Base-by-base conservation (phyloP, 257 asterid genomes). In the Solanum chiquidenum region DNA sequence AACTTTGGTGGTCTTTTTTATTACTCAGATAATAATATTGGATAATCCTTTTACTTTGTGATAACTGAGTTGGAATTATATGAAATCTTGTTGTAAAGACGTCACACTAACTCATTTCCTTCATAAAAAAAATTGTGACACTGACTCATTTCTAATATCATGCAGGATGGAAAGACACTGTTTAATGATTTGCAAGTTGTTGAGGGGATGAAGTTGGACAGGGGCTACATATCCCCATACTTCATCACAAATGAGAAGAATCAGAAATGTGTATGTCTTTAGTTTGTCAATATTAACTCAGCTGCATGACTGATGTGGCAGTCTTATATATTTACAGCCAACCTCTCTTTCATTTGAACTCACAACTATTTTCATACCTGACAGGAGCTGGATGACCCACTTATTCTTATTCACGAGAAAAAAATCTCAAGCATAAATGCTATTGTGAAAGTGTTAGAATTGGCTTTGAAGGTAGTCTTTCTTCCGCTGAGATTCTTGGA, bases 161-260 rank as follows among this genome's bases (percentile, higher is more conserved):
- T 86, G 88, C 90, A 92, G 94, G 94, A 93, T 75, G 94, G 95
- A 5, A 93, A 91, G 92, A 92, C 96, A 21, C 35, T 92, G 62
- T 25, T 68, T 8, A 93, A 93, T 88, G 95, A 93, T 68, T 84
- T 93, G 87, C 95, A 92, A 89, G 95, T 93, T 55, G 96, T 93
- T 16, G 93, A 93, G 86, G 96, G 96, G 71, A 93, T 93, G 95
- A 92, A 92, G 92, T 88, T 93, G 82, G 95, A 92, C 71, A 88
- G 92, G 87, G 96, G 96, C 66, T 93, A 93, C 84, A 91, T 92
- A 71, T 93, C 96, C 23, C 96, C 96, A 16, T 90, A 93, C 86
- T 93, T 93, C 40, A 88, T 93, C 75, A 92, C 95, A 35, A 91
- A 93, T 73, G 89, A 90, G 88, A 91, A 93, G 90, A 93, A 87